These are phyloP conservation scores for Plasmodium berghei DNA, from an alignment of 169 alveolate genomes.

Conservation along the genomic window DNA sequence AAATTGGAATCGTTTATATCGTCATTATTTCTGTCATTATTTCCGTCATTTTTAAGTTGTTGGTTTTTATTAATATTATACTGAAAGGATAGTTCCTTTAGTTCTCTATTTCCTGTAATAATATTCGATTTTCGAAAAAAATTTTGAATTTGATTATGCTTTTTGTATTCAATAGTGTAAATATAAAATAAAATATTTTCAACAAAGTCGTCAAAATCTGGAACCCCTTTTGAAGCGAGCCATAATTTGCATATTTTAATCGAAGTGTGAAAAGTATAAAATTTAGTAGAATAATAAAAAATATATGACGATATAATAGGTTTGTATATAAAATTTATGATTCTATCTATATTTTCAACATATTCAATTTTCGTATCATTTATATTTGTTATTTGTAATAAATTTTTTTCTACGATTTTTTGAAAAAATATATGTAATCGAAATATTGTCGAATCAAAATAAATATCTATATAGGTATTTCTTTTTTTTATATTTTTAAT, in stretches of 20 bases:
- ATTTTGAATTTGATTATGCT: neutral
- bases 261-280: slow-evolving; percentile 26
- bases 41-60: neutral
- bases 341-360: slow-evolving; percentile 13
- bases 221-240: slow-evolving; percentile 21
- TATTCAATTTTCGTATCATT: slow-evolving; percentile 15
- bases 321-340: slow-evolving; percentile 18
- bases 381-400: slow-evolving; percentile 33
- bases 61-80: neutral
- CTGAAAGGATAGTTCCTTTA: neutral
- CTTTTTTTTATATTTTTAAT: slow-evolving; percentile 12
- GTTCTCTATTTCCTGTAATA: neutral
- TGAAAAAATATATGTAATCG: slow-evolving; percentile 29
- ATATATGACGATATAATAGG: slow-evolving; percentile 44
- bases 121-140: neutral
- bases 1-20: slow-evolving; percentile 1
- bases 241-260: slow-evolving; percentile 53
- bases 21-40: no score
- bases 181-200: slow-evolving; percentile 36
- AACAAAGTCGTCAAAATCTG: slow-evolving; percentile 11
- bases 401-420: slow-evolving; percentile 22
- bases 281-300: slow-evolving; percentile 38
- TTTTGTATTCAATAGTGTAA: slow-evolving; percentile 25
- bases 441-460: neutral
- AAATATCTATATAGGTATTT: slow-evolving; percentile 15